Base-by-base conservation (phyloP, 2,329 filamentous ascomycete genomes). In the Pseudopithomyces chartarum region DNA sequence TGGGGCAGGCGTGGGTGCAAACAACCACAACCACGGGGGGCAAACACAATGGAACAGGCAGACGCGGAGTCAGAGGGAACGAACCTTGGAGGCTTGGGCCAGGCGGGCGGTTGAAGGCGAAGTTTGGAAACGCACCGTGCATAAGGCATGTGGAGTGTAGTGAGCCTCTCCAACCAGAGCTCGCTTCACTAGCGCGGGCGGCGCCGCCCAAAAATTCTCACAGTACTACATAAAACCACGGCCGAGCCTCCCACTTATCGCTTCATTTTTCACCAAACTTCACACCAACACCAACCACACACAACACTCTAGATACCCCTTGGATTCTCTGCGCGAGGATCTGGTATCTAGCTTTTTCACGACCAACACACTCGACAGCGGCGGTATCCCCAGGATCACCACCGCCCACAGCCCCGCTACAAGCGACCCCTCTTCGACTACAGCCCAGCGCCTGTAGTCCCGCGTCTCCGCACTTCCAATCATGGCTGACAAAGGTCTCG, bases 401-500 rank as follows among this genome's bases (percentile, higher is more conserved):
- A 65, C 75, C 75, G 66, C 74, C 70, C 61, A 69, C 66, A 71
- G 67, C 76, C 66, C 73, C 71, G 69, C 71, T 67, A 75, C 68
- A 63, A 68, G 67, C 71, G 68, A 69, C 66, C 64, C 60, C 48
- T 57, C 60, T 45, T 57, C 65, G 71, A 74, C 73, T 74, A 71
- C 72, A 71, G 71, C 63, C 65, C 88, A 82, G 82, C 80, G 89
- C 88, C 90, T 91, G 90, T 87, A 88, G 85, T 86, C 80, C 77
- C 76, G 57, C 75, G 55, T 47, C 73, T 67, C 62, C 44, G 50
- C 74, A 82, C 84, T 83, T 88, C 88, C 91, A 94, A 97, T 90
- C 87, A 98, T 98, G 94, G 94, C 93, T 92, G 88, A 89, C 80
- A 90, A 97, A 87, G 94, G 94, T 86, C 92, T 98, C 84, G 93